Conservation (phyloP, 2,329 filamentous ascomycete species). For the Coniochaeta sp. region DNA sequence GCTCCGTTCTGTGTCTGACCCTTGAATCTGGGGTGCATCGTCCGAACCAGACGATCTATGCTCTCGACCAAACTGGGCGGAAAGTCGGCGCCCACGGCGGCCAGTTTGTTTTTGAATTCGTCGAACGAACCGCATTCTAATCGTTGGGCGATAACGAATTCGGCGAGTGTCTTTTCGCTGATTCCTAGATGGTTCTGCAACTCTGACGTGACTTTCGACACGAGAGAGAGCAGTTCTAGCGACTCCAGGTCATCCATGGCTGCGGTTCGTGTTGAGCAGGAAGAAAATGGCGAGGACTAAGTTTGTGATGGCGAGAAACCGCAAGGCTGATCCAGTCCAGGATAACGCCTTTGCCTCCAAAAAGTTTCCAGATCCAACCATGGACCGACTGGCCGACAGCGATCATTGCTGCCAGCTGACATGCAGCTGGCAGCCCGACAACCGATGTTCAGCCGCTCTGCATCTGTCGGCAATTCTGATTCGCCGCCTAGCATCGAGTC, state of each 20-base stretch:
- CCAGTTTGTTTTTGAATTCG: slow-evolving; percentile 70
- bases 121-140: slow-evolving; percentile 61
- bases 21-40: slow-evolving; percentile 88
- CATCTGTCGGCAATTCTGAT: background rate
- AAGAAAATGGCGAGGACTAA: background rate
- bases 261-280: background rate
- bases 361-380: background rate
- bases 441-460: background rate
- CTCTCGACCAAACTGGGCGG: slow-evolving; percentile 90
- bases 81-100: slow-evolving; percentile 67
- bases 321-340: background rate
- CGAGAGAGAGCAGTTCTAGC: slow-evolving; percentile 87
- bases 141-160: slow-evolving; percentile 92
- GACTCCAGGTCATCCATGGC: slow-evolving; percentile 84
- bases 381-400: background rate
- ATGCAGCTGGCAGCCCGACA: background rate
- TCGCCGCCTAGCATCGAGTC: background rate
- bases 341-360: background rate
- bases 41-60: slow-evolving; percentile 78
- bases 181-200: slow-evolving; percentile 90
- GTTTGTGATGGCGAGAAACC: background rate
- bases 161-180: slow-evolving; percentile 88
- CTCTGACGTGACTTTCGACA: slow-evolving; percentile 90
- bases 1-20: slow-evolving; percentile 27
- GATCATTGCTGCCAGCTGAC: background rate